A percentile compares a stretch with the other conserved stretches of the same genome.
Evolutionary conservation across 2,329 filamentous ascomycete species (phyloP).

Genomic region (Hymenoscyphus albidus): DNA sequence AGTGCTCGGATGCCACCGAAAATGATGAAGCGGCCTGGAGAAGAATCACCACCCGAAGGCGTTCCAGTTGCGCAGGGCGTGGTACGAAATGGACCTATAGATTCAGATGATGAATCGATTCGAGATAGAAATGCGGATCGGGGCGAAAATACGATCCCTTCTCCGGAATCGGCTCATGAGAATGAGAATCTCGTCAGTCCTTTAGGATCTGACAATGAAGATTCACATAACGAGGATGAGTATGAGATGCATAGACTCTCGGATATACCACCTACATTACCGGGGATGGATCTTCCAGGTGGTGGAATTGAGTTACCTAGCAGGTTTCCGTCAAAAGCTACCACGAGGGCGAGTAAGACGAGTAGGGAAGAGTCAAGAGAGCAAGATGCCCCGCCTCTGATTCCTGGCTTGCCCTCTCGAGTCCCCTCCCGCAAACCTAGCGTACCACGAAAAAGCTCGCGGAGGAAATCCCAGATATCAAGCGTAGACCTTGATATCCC

Average conservation of each 20-base stretch:
- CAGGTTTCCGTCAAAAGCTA: conserved; percentile 57
- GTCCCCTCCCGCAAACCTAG: conserved; percentile 33
- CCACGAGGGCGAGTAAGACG: conserved; percentile 35
- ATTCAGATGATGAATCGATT: conserved; percentile 57
- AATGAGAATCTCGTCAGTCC: conserved; percentile 30
- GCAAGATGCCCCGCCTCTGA: conserved; percentile 28
- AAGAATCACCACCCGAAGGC: conserved; percentile 64
- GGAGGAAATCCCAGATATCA: conserved; percentile 41
- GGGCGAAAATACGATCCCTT: conserved; percentile 18
- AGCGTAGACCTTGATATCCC: conserved; percentile 24
- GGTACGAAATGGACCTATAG: conserved; percentile 52
- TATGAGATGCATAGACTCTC: conserved; percentile 42
- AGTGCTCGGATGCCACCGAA: conserved; percentile 77
- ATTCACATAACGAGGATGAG: conserved; percentile 46
- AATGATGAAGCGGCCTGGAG: conserved; percentile 60
- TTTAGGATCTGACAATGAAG: conserved; percentile 40
- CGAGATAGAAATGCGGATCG: conserved; percentile 35
- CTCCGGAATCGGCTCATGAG: conserved; percentile 21
- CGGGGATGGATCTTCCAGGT: conserved; percentile 49
- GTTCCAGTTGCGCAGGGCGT: conserved; percentile 53
- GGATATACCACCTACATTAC: conserved; percentile 53
- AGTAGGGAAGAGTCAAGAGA: conserved; percentile 17
- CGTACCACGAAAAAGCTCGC: conserved; percentile 71
- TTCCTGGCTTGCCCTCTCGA: conserved; percentile 38
- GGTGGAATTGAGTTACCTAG: conserved; percentile 49